phyloP scores from a whole-genome alignment of 805 yeast species.

The Yamadazyma insecticola region DNA sequence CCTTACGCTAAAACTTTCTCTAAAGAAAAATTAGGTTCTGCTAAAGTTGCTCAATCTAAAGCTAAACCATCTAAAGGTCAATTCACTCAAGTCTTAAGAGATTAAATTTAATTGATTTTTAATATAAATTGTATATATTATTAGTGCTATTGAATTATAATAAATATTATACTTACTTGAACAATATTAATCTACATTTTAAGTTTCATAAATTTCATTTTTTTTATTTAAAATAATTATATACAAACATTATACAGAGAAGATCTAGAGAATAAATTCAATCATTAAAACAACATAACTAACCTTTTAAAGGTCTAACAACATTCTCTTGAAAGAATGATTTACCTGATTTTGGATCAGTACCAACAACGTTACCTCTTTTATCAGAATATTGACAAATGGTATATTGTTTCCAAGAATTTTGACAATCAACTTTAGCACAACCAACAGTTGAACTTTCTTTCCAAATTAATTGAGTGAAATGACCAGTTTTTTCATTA shows the following conservation, averaged over 20 bases:
- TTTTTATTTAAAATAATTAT: too few relatives aligned
- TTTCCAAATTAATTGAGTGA: slow-evolving; percentile 76
- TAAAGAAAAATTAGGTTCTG: slow-evolving; percentile 84
- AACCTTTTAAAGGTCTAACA: slow-evolving; percentile 21
- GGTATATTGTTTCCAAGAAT: slow-evolving; percentile 53
- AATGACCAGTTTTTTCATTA: slow-evolving; percentile 62
- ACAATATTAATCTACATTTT: too few relatives aligned
- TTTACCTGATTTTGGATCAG: slow-evolving; percentile 25
- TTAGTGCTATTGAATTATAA: too few relatives aligned
- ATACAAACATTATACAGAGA: slow-evolving; percentile 1
- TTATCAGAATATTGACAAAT: slow-evolving; percentile 62
- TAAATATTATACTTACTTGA: too few relatives aligned
- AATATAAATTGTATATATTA: too few relatives aligned
- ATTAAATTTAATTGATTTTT: slow-evolving; percentile 26
- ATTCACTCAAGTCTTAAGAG: slow-evolving; percentile 62
- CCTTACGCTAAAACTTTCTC: slow-evolving; percentile 98
- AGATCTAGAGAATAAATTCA: slow-evolving; percentile 2
- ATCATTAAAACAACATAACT: slow-evolving; percentile 1
- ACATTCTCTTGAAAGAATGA: slow-evolving; percentile 43
- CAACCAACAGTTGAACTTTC: slow-evolving; percentile 61
- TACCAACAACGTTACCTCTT: slow-evolving; percentile 48
- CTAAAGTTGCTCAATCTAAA: slow-evolving; percentile 62
- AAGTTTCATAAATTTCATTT: too few relatives aligned
- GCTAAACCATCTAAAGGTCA: slow-evolving; percentile 68
- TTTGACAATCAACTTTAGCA: slow-evolving; percentile 47